Evolutionary conservation across 1,139 yeast genomes (phyloP).

Genomic region (Yamadazyma kanchanaburiensis): DNA sequence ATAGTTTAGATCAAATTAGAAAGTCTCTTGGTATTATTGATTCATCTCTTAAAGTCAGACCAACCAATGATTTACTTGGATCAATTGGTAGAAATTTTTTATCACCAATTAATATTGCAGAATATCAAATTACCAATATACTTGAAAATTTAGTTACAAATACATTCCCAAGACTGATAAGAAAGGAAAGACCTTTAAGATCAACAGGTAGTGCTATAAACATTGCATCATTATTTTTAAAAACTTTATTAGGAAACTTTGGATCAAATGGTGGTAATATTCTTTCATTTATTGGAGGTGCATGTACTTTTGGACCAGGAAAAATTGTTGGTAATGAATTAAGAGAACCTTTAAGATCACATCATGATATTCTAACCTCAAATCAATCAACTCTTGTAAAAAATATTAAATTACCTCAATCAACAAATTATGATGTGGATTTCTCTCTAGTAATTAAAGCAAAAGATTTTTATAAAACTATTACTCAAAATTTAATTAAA

Average conservation of each 20-base stretch:
- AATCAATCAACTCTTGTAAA: conserved; percentile 20
- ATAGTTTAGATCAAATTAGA: conserved; percentile 49
- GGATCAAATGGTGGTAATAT: conserved; percentile 57
- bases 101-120: conserved; percentile 49
- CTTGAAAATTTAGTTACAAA: conserved; percentile 54
- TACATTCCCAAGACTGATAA: conserved; percentile 45
- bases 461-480: conserved; percentile 40
- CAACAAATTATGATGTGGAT: conserved; percentile 22
- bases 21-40: conserved; percentile 52
- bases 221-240: conserved; percentile 53
- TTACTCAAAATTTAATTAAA: conserved; percentile 35
- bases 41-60: conserved; percentile 6
- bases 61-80: conserved; percentile 19
- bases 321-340: conserved; percentile 44
- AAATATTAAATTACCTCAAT: conserved; percentile 24
- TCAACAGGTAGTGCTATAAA: conserved; percentile 68
- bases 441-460: conserved; percentile 31
- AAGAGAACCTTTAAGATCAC: conserved; percentile 57
- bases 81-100: conserved; percentile 35
- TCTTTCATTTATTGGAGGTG: conserved; percentile 57
- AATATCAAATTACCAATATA: conserved; percentile 51
- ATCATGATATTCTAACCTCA: conserved; percentile 51
- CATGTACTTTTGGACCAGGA: conserved; percentile 59
- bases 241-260: conserved; percentile 35
- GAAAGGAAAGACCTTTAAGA: conserved; percentile 50